These are phyloP conservation scores for Globomyces sp. DNA, from an alignment of 371 early-diverging fungal genomes.

Conservation along the genomic window DNA sequence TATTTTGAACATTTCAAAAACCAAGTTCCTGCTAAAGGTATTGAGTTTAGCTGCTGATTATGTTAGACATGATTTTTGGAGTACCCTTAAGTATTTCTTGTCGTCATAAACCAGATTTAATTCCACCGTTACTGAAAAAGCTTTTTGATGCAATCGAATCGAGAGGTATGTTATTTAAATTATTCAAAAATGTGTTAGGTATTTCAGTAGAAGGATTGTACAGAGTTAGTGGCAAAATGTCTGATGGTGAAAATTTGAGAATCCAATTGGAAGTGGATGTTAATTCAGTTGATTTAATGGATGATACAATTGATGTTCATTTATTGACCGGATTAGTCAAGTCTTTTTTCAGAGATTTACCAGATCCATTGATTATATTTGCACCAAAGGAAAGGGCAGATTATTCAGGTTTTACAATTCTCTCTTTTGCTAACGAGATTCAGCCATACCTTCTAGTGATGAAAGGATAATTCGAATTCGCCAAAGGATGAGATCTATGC, in stretches of 20 bases:
- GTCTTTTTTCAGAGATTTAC: conserved; percentile 61
- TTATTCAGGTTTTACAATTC: conserved; percentile 10
- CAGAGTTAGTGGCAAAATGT: conserved; percentile 65
- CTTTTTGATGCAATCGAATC: conserved; percentile 61
- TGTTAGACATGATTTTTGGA: conserved; percentile 60
- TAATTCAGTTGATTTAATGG: conserved; percentile 44
- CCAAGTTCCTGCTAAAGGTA: conserved; percentile 23
- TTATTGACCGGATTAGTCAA: conserved; percentile 64
- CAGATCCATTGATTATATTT: conserved; percentile 60
- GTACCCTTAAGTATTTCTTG: conserved; percentile 47
- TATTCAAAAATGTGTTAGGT: conserved; percentile 29
- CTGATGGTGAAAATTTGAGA: conserved; percentile 54
- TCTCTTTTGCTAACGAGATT: background rate
- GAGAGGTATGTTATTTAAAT: conserved; percentile 36
- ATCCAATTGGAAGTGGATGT: conserved; percentile 57
- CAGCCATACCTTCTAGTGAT: conserved; percentile 14
- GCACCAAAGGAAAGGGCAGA: conserved; percentile 52
- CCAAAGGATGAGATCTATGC: conserved; percentile 8
- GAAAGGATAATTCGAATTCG: conserved; percentile 20
- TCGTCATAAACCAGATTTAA: conserved; percentile 45
- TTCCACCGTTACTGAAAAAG: conserved; percentile 55
- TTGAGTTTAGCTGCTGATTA: background rate
- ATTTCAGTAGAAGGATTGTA: conserved; percentile 69
- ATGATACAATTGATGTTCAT: conserved; percentile 52
- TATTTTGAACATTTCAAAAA: conserved; percentile 51